Base-by-base conservation (phyloP, 2,329 filamentous ascomycete species). In the Ceratocystis alfenasii region DNA sequence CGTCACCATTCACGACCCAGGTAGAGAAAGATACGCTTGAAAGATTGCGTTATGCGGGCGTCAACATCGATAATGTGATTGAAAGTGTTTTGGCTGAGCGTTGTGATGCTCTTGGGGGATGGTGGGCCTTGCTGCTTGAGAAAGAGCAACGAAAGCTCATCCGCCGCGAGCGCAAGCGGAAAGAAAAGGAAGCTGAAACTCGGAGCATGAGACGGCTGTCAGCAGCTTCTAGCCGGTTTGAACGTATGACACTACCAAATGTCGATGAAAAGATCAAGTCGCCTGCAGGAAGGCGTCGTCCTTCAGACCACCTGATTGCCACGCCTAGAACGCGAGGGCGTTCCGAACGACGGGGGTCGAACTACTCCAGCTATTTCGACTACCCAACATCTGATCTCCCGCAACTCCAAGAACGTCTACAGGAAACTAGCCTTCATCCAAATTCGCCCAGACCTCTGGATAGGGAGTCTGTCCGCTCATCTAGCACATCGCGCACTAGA, bases 41-140 rank as follows among this genome's bases (percentile, higher is more conserved):
- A 69, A 84, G 94, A 28, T 96, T 99, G 92, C 87, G 89, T 67
- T 89, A 88, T 70, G 91, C 94, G 4, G 94, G 94, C 0, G 91
- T 97, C 28, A 89, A 97, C 72, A 94, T 95, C 67, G 94, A 99
- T 73, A 83, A 88, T 68, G 90, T 99, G 6, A 93, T 97, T 69
- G 93, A 97, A 73, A 95, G 94, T 71, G 94, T 99, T 2, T 76
- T 96, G 45, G 85, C 91, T 3, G 90, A 96, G 74, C 83, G 90
- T 69, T 97, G 94, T 72, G 93, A 99, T 75, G 83, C 87, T 5
- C 78, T 99, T 62, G 90, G 91, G 63, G 94, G 94, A 5, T 99
- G 94, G 94, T 99, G 94, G 94, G 89, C 90, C 2, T 76, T 99
- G 33, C 77, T 99, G 48, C 85, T 97, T 8, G 94, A 97, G 72